A percentile compares a stretch with the other conserved stretches of the same genome.
These are phyloP conservation scores for Gastrolobium bilobum DNA, from an alignment of 306 rosid genomes.

Conservation along the genomic window DNA sequence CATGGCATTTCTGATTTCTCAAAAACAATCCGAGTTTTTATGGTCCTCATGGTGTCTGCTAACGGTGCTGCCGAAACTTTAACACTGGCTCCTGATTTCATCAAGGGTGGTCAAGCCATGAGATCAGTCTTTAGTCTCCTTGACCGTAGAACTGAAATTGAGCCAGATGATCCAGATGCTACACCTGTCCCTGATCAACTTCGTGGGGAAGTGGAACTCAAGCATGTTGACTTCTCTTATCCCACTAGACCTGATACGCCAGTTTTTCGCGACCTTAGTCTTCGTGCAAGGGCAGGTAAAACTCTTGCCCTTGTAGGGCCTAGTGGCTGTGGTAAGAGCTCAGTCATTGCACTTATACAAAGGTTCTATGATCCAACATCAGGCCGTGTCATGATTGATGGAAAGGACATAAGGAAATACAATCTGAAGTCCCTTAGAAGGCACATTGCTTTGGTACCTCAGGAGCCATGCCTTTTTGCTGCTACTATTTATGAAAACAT, in stretches of 20 bases:
- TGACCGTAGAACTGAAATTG: slow-evolving; percentile 90
- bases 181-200: slow-evolving; percentile 72
- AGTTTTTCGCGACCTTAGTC: slow-evolving; percentile 76
- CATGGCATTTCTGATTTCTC: slow-evolving; percentile 94
- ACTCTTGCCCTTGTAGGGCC: slow-evolving; percentile 94
- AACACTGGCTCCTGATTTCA: slow-evolving; percentile 90
- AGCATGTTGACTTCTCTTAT: slow-evolving; percentile 85
- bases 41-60: slow-evolving; percentile 95
- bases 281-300: slow-evolving; percentile 90
- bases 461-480: slow-evolving; percentile 89
- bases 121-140: slow-evolving; percentile 85
- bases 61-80: slow-evolving; percentile 93
- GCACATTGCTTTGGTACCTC: slow-evolving; percentile 88
- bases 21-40: slow-evolving; percentile 81
- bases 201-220: slow-evolving; percentile 89
- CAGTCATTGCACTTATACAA: slow-evolving; percentile 77
- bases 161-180: slow-evolving; percentile 81
- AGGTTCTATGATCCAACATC: slow-evolving; percentile 90
- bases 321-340: slow-evolving; percentile 95
- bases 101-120: slow-evolving; percentile 95
- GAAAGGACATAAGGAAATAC: slow-evolving; percentile 86
- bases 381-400: slow-evolving; percentile 82
- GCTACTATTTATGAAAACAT: slow-evolving; percentile 80
- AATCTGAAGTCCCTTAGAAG: slow-evolving; percentile 84
- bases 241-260: slow-evolving; percentile 84